Evolutionary conservation across 306 rosid genomes (phyloP), one percentile per base, ranked within the genome.

Genomic region (Macrotyloma uniflorum): DNA sequence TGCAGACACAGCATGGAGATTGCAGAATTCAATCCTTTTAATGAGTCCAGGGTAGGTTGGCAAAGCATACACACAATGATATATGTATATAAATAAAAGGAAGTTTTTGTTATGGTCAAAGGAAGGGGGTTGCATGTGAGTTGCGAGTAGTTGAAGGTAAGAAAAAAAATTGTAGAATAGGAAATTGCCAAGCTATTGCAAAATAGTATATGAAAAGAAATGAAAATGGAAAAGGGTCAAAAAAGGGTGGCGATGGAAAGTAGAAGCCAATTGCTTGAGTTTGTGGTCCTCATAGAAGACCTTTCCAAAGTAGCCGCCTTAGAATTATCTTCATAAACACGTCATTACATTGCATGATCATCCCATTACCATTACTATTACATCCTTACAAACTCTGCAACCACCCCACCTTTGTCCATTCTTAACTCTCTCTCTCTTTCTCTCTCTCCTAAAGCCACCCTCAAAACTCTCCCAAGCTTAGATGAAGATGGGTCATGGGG

Each of bases 211-310:
- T 22, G 67, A 26, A 45, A 36, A 43, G 15, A 46, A 38, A 67
- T 33, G 11, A 63, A 54, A 80, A 71, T 49, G 64, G 18, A 64
- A 40, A 55, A 24, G 24, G 54, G 90, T 89, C 90, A 86, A 86
- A 47, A 84, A 83, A 67, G 69, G 74, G 86, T 54, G 88, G 87
- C 75, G 62, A 51, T 19, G 68, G 49, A 61, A n/a, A 14, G 47
- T 46, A 70, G 58, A 55, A 63, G 36, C 67, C 49, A 46, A 35
- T 24, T 72, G 35, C 32, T 7, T 53, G 47, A 15, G 18, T 45
- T 30, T 4, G 23, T 59, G 38, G 72, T 53, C 71, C 65, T 8
- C 19, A 26, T 3, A 18, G 65, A 58, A 61, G 42, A 61, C 67
- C 5, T 30, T 11, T 61, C 67, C 43, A 49, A 76, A 54, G 3